Evolutionary conservation across 2,329 filamentous ascomycete species (phyloP), one percentile per base, ranked within the genome.

Genomic region (Trichoderma asperellum): DNA sequence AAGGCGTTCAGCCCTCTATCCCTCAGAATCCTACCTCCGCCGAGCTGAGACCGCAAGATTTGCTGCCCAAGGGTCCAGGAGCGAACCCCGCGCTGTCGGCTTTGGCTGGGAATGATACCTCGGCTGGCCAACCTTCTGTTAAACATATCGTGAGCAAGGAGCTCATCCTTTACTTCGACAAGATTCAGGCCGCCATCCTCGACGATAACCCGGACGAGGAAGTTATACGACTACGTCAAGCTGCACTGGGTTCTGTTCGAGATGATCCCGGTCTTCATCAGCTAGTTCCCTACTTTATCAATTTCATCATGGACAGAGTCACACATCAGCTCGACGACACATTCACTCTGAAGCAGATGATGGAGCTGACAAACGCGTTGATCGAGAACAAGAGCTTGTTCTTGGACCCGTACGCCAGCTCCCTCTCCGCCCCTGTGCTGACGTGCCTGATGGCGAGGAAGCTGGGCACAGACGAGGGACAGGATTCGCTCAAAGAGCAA

Each of bases 141-240:
- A 98, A 98, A 81, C 96, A 99, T 78, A 92, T 97, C 60, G 88
- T 99, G 56, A 97, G 93, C 73, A 97, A 97, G 81, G 96, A 99
- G 81, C 88, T 98, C 27, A 94, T 97, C 72, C 88, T 98, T 40
- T 97, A 97, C 83, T 99, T 98, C 77, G 94, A 97, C 77, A 97
- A 97, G 80, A 93, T 98, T 70, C 94, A 94, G 79, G 88, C 88
- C 62, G 95, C 96, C 12, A 87, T 99, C 58, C 86, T 97, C 70
- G 93, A 98, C 79, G 93, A 96, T 73, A 90, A 89, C 63, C 93
- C 92, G 16, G 94, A 97, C 72, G 92, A 96, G 72, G 88, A 90
- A 74, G 88, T 89, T 56, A 82, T 86, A 27, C 83, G 87, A 21
- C 90, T 97, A 77, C 91, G 95, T 65, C 89, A 91, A 61, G 94